These are phyloP conservation scores for Zymoseptoria tritici DNA, from an alignment of 2,329 filamentous ascomycete genomes.

Conservation along the genomic window DNA sequence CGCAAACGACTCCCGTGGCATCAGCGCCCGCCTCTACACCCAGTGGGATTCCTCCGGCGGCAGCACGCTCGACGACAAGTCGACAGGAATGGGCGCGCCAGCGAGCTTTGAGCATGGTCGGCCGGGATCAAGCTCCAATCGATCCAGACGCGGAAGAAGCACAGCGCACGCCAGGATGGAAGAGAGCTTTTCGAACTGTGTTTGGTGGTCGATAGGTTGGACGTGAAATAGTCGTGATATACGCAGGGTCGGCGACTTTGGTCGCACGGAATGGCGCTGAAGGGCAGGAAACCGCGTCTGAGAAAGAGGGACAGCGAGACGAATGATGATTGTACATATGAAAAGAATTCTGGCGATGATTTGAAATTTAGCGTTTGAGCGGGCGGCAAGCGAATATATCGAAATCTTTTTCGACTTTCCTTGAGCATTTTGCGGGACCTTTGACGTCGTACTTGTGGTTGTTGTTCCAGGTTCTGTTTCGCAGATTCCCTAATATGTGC, in stretches of 20 bases:
- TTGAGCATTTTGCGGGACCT: not conserved
- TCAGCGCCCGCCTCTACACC: not conserved
- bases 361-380: not conserved
- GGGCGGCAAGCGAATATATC: not conserved
- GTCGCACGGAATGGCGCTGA: not conserved
- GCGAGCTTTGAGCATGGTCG: slow-evolving; percentile 38
- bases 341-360: not conserved
- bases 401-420: not conserved
- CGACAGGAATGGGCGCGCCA: slow-evolving; percentile 41
- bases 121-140: slow-evolving; percentile 17
- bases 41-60: slow-evolving; percentile 4
- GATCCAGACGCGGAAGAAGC: slow-evolving; percentile 26
- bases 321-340: not conserved
- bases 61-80: slow-evolving; percentile 17
- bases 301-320: not conserved
- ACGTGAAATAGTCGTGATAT: not conserved
- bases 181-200: slow-evolving; percentile 23
- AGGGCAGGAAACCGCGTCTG: not conserved
- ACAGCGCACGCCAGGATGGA: slow-evolving; percentile 20
- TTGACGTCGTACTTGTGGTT: not conserved
- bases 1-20: not conserved
- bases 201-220: slow-evolving; percentile 10
- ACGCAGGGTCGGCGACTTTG: not conserved
- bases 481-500: too few species aligned
- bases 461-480: not conserved